These are phyloP conservation scores for Phoma sp. DNA, from an alignment of 2,329 filamentous ascomycete genomes.

Conservation along the genomic window DNA sequence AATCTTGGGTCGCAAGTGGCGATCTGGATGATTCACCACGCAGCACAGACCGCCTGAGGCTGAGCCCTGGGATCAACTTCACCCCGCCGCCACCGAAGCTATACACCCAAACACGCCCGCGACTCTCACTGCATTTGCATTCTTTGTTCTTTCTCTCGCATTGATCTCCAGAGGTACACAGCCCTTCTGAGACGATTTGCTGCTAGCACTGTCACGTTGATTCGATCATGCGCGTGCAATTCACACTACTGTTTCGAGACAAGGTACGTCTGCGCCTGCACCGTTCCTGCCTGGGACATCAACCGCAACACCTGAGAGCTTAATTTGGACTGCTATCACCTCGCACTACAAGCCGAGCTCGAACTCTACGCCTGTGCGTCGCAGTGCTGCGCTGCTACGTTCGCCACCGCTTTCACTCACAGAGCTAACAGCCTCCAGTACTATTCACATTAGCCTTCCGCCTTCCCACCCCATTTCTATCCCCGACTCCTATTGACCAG, in stretches of 20 bases:
- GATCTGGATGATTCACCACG: constrained; percentile 8
- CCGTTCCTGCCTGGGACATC: constrained; percentile 11
- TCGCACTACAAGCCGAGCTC: background rate
- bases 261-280: constrained; percentile 28
- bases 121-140: background rate
- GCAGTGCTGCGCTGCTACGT: constrained; percentile 1
- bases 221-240: constrained; percentile 41
- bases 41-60: constrained; percentile 11
- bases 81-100: constrained; percentile 18
- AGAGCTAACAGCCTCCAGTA: constrained; percentile 24
- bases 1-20: constrained; percentile 10
- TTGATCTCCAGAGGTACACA: constrained; percentile 11
- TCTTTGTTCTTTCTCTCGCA: constrained; percentile 9
- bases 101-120: constrained; percentile 6
- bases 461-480: constrained; percentile 7
- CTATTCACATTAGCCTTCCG: constrained; percentile 21
- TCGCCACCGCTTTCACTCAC: constrained; percentile 4
- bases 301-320: constrained; percentile 1
- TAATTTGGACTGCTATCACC: background rate
- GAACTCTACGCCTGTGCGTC: background rate
- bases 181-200: constrained; percentile 17
- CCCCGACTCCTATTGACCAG: background rate
- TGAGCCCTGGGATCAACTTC: constrained; percentile 9
- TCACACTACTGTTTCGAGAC: constrained; percentile 38
- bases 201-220: constrained; percentile 15